Conservation (phyloP, 768 basidiomycete genomes). For the Crepidotus variabilis region DNA sequence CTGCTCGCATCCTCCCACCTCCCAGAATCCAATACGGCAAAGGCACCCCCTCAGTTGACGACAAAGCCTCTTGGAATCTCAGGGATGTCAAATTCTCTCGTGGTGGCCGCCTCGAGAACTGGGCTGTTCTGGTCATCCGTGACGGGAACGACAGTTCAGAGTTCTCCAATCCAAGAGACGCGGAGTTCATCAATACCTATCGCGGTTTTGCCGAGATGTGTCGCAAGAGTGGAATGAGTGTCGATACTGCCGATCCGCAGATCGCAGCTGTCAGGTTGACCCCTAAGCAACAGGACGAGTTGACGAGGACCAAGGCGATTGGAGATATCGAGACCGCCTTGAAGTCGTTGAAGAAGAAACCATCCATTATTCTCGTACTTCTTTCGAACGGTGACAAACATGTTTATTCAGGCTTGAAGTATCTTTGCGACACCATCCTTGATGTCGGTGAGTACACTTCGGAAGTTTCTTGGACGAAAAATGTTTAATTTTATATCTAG, state of each 20-base stretch:
- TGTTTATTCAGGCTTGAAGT: slow-evolving; percentile 76
- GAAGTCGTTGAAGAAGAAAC: slow-evolving; percentile 38
- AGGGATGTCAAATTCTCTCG: slow-evolving; percentile 57
- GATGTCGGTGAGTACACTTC: slow-evolving; percentile 43
- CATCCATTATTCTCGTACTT: slow-evolving; percentile 60
- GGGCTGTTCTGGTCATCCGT: slow-evolving; percentile 67
- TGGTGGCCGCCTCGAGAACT: slow-evolving; percentile 54
- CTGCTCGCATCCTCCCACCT: slow-evolving; percentile 61
- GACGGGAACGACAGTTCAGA: slow-evolving; percentile 58
- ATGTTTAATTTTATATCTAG: slow-evolving; percentile 19
- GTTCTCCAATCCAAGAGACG: slow-evolving; percentile 52
- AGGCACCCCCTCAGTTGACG: slow-evolving; percentile 42
- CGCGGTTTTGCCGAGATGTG: slow-evolving; percentile 63
- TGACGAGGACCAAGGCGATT: slow-evolving; percentile 50
- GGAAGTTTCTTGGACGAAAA: background rate
- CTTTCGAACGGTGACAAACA: slow-evolving; percentile 69
- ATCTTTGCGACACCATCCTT: slow-evolving; percentile 60
- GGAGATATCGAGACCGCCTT: slow-evolving; percentile 37
- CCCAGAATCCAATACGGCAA: slow-evolving; percentile 61
- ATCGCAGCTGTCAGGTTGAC: slow-evolving; percentile 45
- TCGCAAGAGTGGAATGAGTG: slow-evolving; percentile 54
- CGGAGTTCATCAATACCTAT: slow-evolving; percentile 42
- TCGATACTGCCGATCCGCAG: slow-evolving; percentile 33
- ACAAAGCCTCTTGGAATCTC: slow-evolving; percentile 78
- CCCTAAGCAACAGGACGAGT: slow-evolving; percentile 46